Evolutionary conservation across 768 basidiomycete genomes (phyloP), one percentile per base, ranked within the genome.

Genomic region (Solioccasus polychromus): DNA sequence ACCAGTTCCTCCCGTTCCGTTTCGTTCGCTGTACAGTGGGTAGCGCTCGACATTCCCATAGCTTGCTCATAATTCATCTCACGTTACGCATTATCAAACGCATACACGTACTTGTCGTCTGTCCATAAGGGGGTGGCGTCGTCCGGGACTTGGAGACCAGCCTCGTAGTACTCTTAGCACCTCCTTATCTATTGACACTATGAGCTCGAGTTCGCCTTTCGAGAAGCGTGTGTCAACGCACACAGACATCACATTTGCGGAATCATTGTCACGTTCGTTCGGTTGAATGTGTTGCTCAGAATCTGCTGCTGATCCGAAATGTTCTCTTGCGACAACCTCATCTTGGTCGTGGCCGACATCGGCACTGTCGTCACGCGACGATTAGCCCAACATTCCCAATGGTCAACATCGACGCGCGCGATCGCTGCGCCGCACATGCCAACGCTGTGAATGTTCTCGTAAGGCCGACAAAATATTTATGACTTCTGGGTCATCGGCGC

Each of bases 381-480:
- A n/a, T n/a, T n/a, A n/a, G n/a, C n/a, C n/a, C n/a, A n/a, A n/a
- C n/a, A n/a, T n/a, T n/a, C n/a, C n/a, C n/a, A n/a, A n/a, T n/a
- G n/a, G n/a, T n/a, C n/a, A n/a, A n/a, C n/a, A n/a, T n/a, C n/a
- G n/a, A 7, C 23, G 25, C 44, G 25, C 24, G 41, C 35, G 19
- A 29, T 39, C 25, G 9, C 43, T 17, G 4, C n/a, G n/a, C 47
- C 24, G 20, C 25, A 19, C 31, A 32, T 84, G 7, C 85, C 85
- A 17, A 86, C 53, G 0, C 84, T 85, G 56, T 74, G 83, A 8
- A 85, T 59, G 15, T 78, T 80, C 56, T 88, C 85, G 42, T 72
- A 84, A 1, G 47, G 36, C n/a, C n/a, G n/a, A n/a, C n/a, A n/a
- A n/a, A n/a, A n/a, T n/a, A n/a, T n/a, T n/a, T n/a, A n/a, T n/a